Evolutionary conservation across 164 flowering plant genomes (phyloP), one percentile per base, ranked within the genome.

Genomic region (Sextonia rubra): DNA sequence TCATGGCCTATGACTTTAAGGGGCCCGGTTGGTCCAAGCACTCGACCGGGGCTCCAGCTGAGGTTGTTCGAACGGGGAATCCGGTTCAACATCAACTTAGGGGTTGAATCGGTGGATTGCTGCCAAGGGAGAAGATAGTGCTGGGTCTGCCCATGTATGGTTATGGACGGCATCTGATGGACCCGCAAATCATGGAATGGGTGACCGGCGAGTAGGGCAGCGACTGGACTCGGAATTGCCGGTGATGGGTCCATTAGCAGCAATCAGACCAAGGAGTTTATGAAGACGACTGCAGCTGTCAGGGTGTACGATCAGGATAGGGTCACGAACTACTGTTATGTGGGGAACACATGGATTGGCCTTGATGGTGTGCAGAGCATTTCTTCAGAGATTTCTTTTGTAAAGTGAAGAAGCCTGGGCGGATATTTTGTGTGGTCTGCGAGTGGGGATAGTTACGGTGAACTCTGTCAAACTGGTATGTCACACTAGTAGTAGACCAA

Each of bases 1-100:
- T 77, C 0, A 83, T 84, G 83, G 77, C 83, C 0, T 85, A 85
- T 48, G 88, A 88, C 69, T 84, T 76, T 29, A 75, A 75, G 77
- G 23, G 61, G 61, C 8, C 61, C 61, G 61, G 61, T 17, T 58
- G 61, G 61, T 58, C 61, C 0, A 5, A 5, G 3, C 4, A 17
- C 20, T 15, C 61, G 23, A 58, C 61, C 23, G 61, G 61, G 8
- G 61, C 61, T 7, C 61, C 61, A 8, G 61, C 61, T n/a, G 61
- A 11, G n/a, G 15, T 18, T 58, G 61, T 8, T 7, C 23, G 61
- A 58, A 15, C 61, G 15, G 4, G 12, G 5, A 4, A 58, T 4
- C 61, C 61, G 61, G n/a, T 58, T 15, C 23, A 58, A 18, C 61
- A 18, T 11, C n/a, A 15, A 58, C 15, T 58, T 11, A 11, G n/a